Conservation (phyloP, 371 early-diverging fungal species). For the Mortierella sp. region DNA sequence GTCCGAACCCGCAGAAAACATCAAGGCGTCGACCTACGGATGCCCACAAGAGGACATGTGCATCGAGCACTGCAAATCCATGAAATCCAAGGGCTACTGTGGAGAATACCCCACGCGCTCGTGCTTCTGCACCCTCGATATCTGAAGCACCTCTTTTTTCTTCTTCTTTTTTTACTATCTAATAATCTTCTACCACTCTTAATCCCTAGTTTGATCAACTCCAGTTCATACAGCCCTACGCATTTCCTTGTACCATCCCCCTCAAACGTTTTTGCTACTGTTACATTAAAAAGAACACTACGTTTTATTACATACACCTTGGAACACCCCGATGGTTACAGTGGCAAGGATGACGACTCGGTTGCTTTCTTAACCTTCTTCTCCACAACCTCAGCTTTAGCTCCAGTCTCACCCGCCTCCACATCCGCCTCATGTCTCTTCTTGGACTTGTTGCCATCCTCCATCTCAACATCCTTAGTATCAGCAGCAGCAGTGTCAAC, state of each 20-base stretch:
- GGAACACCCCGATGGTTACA: background rate
- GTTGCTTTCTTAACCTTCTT: constrained; percentile 6
- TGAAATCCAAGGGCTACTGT: background rate
- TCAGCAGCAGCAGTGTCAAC: background rate
- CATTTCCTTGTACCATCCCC: too few species aligned
- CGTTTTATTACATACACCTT: background rate
- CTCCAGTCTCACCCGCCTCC: background rate
- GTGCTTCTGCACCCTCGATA: constrained; percentile 1
- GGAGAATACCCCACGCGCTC: constrained; percentile 1
- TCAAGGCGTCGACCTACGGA: background rate
- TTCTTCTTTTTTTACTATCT: background rate
- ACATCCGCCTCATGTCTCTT: constrained; percentile 5
- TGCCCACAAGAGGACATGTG: background rate
- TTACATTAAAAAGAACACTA: background rate
- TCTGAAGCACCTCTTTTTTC: background rate
- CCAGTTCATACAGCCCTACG: background rate
- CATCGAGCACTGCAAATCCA: background rate
- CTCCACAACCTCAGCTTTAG: constrained; percentile 5
- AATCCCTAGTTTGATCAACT: background rate
- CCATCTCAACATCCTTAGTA: constrained; percentile 5
- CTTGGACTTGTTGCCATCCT: constrained; percentile 5
- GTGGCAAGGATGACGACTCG: background rate
- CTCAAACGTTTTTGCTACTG: too few species aligned
- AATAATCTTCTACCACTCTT: background rate
- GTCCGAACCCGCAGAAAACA: background rate